phyloP scores from a whole-genome alignment of 257 asterid genomes.

The Pogostemon cablin region DNA sequence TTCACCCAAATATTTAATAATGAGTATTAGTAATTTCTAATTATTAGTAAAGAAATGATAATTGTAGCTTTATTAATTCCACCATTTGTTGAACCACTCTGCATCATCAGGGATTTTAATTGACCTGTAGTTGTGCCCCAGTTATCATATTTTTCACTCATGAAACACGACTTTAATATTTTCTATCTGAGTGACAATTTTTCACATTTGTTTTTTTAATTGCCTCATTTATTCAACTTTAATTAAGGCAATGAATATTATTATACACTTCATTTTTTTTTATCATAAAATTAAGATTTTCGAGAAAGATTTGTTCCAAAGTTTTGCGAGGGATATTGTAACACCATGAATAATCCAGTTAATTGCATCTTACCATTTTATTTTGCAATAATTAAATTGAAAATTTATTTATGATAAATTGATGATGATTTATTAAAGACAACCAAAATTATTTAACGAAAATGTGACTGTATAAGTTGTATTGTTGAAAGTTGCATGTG shows the following conservation, averaged over 20 bases:
- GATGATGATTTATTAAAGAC: too few relatives aligned
- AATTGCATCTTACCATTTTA: too few relatives aligned
- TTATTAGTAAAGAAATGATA: slow-evolving; percentile 11
- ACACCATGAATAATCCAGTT: too few relatives aligned
- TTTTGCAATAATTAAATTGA: too few relatives aligned
- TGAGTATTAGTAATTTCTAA: slow-evolving; percentile 28
- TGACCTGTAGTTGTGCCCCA: slow-evolving; percentile 24
- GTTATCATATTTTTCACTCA: neutral
- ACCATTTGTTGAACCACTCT: slow-evolving; percentile 50
- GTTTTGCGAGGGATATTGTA: too few relatives aligned
- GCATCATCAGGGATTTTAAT: slow-evolving; percentile 32
- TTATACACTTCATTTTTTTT: too few relatives aligned
- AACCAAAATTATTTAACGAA: too few relatives aligned
- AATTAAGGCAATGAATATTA: too few relatives aligned
- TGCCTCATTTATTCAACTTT: neutral
- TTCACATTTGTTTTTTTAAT: neutral
- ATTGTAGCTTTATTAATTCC: slow-evolving; percentile 25
- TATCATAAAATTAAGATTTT: too few relatives aligned
- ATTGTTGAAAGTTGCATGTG: neutral
- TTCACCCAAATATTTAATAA: slow-evolving; percentile 37
- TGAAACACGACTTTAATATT: slow-evolving; percentile 5
- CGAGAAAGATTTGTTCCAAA: too few relatives aligned
- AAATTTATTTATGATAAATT: too few relatives aligned
- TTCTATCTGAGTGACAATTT: neutral
- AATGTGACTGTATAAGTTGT: neutral